Base-by-base conservation (phyloP, 176 grass and related monocot species). In the Leersia perrieri region DNA sequence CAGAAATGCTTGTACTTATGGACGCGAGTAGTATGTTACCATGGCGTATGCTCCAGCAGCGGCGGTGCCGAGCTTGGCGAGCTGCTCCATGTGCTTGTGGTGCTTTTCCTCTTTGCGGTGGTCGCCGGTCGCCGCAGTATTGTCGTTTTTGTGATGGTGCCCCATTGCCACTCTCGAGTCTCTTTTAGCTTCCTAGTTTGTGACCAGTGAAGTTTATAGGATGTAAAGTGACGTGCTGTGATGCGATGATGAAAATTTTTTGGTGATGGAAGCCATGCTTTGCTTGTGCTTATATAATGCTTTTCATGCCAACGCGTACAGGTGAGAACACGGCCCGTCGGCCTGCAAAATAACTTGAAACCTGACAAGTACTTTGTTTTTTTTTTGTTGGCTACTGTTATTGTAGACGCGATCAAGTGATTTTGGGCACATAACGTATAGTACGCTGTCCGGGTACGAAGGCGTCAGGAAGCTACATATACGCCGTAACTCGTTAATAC, bases 81-180 rank as follows among this genome's bases (percentile, higher is more conserved):
- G 87, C 72, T 89, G 87, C 81, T 80, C 75, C 87, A 89, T 79
- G 81, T 89, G 81, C 61, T 84, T 84, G 81, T 84, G 87, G 69
- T 84, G 81, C 69, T 84, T 89, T 81, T 89, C 69, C 36, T 89
- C 49, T 75, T 89, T 89, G 45, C 68, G 60, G 53, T 78, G 84
- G 60, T 84, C 80, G 40, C 39, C 39, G 36, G 12, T 14, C 33
- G 75, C 26, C 60, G 13, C 41, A 0, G 16, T 51, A 18, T 82
- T 35, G 28, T 40, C 32, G 51, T 74, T 10, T 10, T 60, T 11
- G 47, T 60, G 32, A 47, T 80, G 66, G n/a, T 29, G 64, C 35
- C 74, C 49, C 7, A 68, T 58, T 23, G n/a, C 22, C 22, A 23
- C 53, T 23, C 22, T 55, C 22, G n/a, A 25, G 22, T 18, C 45